These are phyloP conservation scores for Stropharia rugosoannulata DNA, from an alignment of 768 basidiomycete genomes.

Conservation along the genomic window DNA sequence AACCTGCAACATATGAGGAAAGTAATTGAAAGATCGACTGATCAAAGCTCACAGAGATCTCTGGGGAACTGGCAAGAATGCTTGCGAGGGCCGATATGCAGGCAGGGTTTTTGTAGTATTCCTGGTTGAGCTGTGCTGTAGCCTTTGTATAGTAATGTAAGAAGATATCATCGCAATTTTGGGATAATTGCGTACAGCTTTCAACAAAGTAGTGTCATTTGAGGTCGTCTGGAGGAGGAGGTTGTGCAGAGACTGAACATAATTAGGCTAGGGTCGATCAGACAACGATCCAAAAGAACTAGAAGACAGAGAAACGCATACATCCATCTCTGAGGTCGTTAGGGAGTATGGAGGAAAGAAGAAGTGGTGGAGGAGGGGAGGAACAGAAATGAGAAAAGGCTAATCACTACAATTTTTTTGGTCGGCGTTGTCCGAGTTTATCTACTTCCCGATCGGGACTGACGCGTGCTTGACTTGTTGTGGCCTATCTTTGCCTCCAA, in stretches of 20 bases:
- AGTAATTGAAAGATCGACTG: slow-evolving; percentile 7
- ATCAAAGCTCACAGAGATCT: slow-evolving; percentile 65
- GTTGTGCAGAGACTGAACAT: slow-evolving; percentile 78
- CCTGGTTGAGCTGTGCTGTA: slow-evolving; percentile 85
- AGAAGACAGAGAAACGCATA: slow-evolving; percentile 26
- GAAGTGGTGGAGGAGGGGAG: slow-evolving; percentile 24
- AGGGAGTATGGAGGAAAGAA: slow-evolving; percentile 21
- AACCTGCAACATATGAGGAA: slow-evolving; percentile 51
- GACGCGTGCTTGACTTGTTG: background rate
- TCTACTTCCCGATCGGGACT: slow-evolving; percentile 23
- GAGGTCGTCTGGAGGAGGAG: slow-evolving; percentile 84
- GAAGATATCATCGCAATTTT: slow-evolving; percentile 8
- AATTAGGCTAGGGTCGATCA: slow-evolving; percentile 52
- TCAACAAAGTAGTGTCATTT: slow-evolving; percentile 86
- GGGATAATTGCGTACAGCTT: slow-evolving; percentile 63
- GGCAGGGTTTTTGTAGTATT: slow-evolving; percentile 88
- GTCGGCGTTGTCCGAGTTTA: slow-evolving; percentile 55
- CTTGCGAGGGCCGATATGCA: slow-evolving; percentile 91
- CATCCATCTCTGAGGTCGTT: slow-evolving; percentile 46
- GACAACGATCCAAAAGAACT: slow-evolving; percentile 18
- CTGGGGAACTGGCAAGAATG: slow-evolving; percentile 84
- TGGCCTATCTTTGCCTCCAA: background rate
- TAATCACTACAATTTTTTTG: slow-evolving; percentile 45
- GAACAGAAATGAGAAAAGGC: slow-evolving; percentile 14
- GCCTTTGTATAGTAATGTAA: slow-evolving; percentile 50